Evolutionary conservation across 140 eudicot genomes (phyloP), one percentile per base, ranked within the genome.

Genomic region (Flaveria floridana): DNA sequence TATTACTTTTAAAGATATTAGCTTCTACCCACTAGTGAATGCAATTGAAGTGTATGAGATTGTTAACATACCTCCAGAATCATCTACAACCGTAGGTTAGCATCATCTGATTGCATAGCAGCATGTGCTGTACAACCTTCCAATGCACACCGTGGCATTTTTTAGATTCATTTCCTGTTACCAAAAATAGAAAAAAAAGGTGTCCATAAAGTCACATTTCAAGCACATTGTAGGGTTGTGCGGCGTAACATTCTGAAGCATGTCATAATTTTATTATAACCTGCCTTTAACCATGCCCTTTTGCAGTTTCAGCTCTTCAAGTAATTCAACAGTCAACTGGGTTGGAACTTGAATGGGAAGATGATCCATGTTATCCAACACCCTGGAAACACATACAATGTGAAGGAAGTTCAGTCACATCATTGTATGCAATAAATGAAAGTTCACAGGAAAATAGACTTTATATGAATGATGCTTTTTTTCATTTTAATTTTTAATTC

Each of bases 51-150:
- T 93, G 76, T 90, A 87, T 77, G 83, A 88, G 86, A 82, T 93
- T 44, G 82, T 85, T 48, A 84, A 88, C 76, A 83, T 93, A 67
- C 96, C 98, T 30, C 76, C 82, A 3, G 88, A 85, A 76, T 78
- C 96, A 71, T 93, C 98, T 66, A 85, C 93, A 46, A 93, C 98
- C 46, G 90, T 89, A 87, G 98, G 96, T 89, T 47, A 51, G 84
- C 48, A 48, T 73, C 75, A 5, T 34, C 69, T 19, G 1, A 23
- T 12, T 42, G 18, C 53, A 47, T 48, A 68, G 47, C 48, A 16
- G 7, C 42, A 42, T 70, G 55, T 50, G 25, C 30, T 34, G 66
- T 71, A 78, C 67, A 71, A 37, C 62, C 68, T 63, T 72, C 50
- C 62, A 15, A 37, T 52, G 71, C 65, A 63, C 61, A 42, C 21